These are phyloP conservation scores for Lentinus brumalis DNA, from an alignment of 768 basidiomycete species.

Conservation along the genomic window DNA sequence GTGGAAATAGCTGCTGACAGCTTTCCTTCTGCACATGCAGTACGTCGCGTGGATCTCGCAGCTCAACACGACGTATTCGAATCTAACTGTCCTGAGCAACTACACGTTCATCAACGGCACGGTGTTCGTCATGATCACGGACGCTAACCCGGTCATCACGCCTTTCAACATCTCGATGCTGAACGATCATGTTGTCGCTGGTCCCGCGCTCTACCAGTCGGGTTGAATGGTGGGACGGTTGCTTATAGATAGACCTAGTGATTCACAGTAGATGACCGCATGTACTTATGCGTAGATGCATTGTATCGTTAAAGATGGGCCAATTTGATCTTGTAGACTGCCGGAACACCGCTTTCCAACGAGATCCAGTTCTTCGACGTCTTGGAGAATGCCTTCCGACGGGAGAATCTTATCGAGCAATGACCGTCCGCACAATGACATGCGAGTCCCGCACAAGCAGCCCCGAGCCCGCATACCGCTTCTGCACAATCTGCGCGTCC, in stretches of 20 bases:
- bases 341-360: too few relatives aligned
- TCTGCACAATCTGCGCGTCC: conserved; percentile 2
- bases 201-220: conserved; percentile 51
- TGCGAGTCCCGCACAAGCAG: conserved; percentile 13
- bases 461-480: conserved; percentile 8
- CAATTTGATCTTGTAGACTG: too few relatives aligned
- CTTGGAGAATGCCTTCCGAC: too few relatives aligned
- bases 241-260: too few relatives aligned
- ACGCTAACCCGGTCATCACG: conserved; percentile 51
- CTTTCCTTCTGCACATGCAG: conserved; percentile 22
- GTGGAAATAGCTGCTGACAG: too few relatives aligned
- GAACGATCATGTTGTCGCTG: conserved; percentile 57
- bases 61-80: conserved; percentile 60
- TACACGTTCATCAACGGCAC: conserved; percentile 53
- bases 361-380: too few relatives aligned
- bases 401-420: too few relatives aligned
- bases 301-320: too few relatives aligned
- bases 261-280: too few relatives aligned
- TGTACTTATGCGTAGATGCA: too few relatives aligned
- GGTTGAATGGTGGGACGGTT: conserved; percentile 33
- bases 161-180: conserved; percentile 58
- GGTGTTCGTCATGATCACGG: conserved; percentile 50
- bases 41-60: conserved; percentile 62
- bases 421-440: neutral
- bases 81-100: conserved; percentile 44